phyloP scores from a whole-genome alignment of 116 monocot genomes.

The Trichopus zeylanicus region DNA sequence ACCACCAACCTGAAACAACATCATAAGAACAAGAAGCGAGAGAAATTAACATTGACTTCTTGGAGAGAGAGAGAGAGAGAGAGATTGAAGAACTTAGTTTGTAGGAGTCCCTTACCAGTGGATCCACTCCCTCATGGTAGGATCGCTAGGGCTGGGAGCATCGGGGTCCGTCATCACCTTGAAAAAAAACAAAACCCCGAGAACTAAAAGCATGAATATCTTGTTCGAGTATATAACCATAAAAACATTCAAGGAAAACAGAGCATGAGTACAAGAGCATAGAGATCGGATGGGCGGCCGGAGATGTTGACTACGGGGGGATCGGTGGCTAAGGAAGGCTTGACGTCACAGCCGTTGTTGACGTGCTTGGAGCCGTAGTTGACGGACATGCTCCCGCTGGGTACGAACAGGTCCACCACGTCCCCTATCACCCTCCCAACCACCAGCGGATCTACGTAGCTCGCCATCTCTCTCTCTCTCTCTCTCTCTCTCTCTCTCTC shows the following conservation, averaged over 20 bases:
- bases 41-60: no score
- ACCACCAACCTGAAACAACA: constrained; percentile 57
- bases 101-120: constrained; percentile 50
- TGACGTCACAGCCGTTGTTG: constrained; percentile 75
- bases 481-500: no score
- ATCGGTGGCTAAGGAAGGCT: constrained; percentile 53
- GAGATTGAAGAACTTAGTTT: not conserved
- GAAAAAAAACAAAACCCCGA: not conserved
- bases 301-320: constrained; percentile 43
- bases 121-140: constrained; percentile 74
- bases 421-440: constrained; percentile 87
- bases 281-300: constrained; percentile 30
- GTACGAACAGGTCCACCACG: constrained; percentile 83
- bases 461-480: no score
- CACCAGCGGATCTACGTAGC: constrained; percentile 62
- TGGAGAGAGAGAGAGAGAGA: not conserved
- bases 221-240: no score
- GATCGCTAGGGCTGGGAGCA: constrained; percentile 91
- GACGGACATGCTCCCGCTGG: constrained; percentile 51
- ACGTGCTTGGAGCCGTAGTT: constrained; percentile 60
- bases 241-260: not conserved
- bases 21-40: not conserved
- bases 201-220: not conserved
- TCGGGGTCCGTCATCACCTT: constrained; percentile 96
- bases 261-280: constrained; percentile 37